A percentile compares a stretch with the other conserved stretches of the same genome.
These are phyloP conservation scores for Glonium stellatum DNA, from an alignment of 495 filamentous ascomycete species.

Conservation along the genomic window DNA sequence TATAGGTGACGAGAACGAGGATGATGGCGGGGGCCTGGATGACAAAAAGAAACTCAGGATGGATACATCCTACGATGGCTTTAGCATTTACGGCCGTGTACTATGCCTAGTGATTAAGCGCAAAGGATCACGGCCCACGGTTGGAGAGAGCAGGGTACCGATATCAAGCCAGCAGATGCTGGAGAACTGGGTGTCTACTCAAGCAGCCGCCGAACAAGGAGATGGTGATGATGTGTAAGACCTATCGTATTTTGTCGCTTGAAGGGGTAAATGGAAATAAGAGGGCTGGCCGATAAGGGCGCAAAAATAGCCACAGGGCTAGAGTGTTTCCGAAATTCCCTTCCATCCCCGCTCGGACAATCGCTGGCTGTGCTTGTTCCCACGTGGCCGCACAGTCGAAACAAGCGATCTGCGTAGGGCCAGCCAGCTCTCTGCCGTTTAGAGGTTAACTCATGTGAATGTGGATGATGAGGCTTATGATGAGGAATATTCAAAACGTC, in stretches of 20 bases:
- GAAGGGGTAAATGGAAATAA: neutral
- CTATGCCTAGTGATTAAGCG: slow-evolving; percentile 85
- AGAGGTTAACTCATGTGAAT: neutral
- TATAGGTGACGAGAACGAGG: neutral
- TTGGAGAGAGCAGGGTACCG: slow-evolving; percentile 30
- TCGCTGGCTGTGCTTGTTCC: neutral
- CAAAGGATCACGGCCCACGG: slow-evolving; percentile 41
- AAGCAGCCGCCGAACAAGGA: slow-evolving; percentile 34
- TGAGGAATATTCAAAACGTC: neutral
- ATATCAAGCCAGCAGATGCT: slow-evolving; percentile 65
- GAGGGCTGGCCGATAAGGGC: neutral
- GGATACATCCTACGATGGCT: slow-evolving; percentile 85
- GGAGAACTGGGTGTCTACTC: slow-evolving; percentile 80
- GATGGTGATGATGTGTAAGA: slow-evolving; percentile 39
- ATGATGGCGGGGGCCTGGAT: slow-evolving; percentile 41
- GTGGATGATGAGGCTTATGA: neutral
- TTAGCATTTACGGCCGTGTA: slow-evolving; percentile 86
- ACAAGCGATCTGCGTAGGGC: slow-evolving; percentile 3
- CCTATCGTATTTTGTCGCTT: neutral
- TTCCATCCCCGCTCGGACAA: neutral
- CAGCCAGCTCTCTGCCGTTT: neutral
- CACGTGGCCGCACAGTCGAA: slow-evolving; percentile 27
- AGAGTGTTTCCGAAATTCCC: neutral
- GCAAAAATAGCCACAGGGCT: slow-evolving; percentile 14
- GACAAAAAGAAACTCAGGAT: slow-evolving; percentile 86